Evolutionary conservation across 2,329 filamentous ascomycete genomes (phyloP), one percentile per base, ranked within the genome.

Genomic region (Trichoderma koningii): DNA sequence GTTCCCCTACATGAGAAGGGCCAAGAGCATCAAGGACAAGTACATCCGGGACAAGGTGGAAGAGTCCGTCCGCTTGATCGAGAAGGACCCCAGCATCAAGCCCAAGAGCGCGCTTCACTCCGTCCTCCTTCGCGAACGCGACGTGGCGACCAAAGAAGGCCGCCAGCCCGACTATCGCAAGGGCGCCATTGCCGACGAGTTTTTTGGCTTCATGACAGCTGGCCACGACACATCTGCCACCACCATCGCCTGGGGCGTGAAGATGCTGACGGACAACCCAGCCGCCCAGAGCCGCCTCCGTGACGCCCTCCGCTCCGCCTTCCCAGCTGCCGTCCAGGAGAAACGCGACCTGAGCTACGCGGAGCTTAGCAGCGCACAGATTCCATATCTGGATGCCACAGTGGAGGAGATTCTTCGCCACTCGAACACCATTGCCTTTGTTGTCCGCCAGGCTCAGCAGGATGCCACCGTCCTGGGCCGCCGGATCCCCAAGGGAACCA

Each of bases 381-480:
- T 77, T 3, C 74, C 74, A 1, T 78, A 76, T 66, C 71, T 79
- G 9, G 77, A 79, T 50, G 76, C 76, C 12, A 69, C 74, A 3
- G 67, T 79, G 44, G 75, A 77, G 57, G 77, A 80, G 66, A 70
- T 72, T 0, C 66, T 78, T 7, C 73, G 78, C 2, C 50, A 38
- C 48, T 44, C 48, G 1, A 55, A 44, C 50, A 53, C 60, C 21
- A 50, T 50, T 5, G 70, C 68, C n/a, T 70, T 71, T 6, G 69
- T 71, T n/a, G 71, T 75, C 5, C 73, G 77, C 10, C 68, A 69
- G 5, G 69, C 76, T 1, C 67, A 67, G 26, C 65, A 67, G 45
- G 75, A 79, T 56, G 75, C 76, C 1, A 65, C 71, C 3, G 70
- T 78, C 0, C 68, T 78, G 7, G 76, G 76, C 12, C 70, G 70